These are phyloP conservation scores for Tricholoma matsutake DNA, from an alignment of 768 basidiomycete genomes.

Conservation along the genomic window DNA sequence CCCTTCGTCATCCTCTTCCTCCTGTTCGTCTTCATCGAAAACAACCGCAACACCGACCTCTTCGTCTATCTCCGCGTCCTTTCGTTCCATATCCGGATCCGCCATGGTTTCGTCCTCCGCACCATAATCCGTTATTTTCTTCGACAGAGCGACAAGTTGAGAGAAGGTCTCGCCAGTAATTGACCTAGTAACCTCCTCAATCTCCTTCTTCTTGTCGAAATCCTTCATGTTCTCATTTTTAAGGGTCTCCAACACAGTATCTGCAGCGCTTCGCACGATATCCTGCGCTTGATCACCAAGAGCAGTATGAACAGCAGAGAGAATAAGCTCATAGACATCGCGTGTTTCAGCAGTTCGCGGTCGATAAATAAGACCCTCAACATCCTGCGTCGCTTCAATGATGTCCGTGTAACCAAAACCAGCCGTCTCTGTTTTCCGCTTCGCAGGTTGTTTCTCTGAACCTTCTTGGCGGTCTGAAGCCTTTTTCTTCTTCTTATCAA, in stretches of 20 bases:
- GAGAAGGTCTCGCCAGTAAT: constrained; percentile 74
- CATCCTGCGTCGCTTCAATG: constrained; percentile 89
- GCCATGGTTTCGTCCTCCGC: constrained; percentile 78
- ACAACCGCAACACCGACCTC: constrained; percentile 97
- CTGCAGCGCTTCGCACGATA: constrained; percentile 93
- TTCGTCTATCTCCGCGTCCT: constrained; percentile 90
- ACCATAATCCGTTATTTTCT: constrained; percentile 96
- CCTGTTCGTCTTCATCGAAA: constrained; percentile 96
- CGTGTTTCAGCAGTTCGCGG: constrained; percentile 93
- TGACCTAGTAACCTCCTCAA: constrained; percentile 70
- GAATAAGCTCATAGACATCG: constrained; percentile 90
- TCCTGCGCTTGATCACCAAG: constrained; percentile 97
- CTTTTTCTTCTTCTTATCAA: constrained; percentile 93
- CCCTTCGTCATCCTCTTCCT: constrained; percentile 87
- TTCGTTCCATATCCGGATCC: constrained; percentile 77
- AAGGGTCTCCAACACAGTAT: constrained; percentile 81
- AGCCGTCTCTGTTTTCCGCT: constrained; percentile 58
- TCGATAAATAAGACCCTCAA: constrained; percentile 90
- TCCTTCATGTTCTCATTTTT: constrained; percentile 90
- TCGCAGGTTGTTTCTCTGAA: constrained; percentile 52
- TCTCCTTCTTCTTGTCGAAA: constrained; percentile 95
- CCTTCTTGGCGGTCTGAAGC: constrained; percentile 58
- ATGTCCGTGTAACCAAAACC: constrained; percentile 87
- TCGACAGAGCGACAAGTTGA: constrained; percentile 78
- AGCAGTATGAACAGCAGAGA: constrained; percentile 74